These are phyloP conservation scores for Amaranthus hypochondriacus DNA, from an alignment of 148 eudicot species.

Conservation along the genomic window DNA sequence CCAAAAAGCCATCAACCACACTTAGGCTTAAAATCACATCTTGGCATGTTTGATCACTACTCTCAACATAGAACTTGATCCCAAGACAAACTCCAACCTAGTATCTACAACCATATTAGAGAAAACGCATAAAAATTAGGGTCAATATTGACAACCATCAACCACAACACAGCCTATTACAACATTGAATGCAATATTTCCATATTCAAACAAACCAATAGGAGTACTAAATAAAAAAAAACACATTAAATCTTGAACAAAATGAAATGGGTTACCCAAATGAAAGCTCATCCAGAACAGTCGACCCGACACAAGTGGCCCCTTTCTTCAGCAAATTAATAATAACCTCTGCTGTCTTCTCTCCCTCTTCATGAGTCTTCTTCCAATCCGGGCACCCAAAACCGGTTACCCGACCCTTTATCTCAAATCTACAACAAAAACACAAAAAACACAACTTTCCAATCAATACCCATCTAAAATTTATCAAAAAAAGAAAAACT, in stretches of 20 bases:
- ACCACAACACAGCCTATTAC: not conserved
- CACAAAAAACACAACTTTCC: not conserved
- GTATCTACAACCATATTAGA: not conserved
- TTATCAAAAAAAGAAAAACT: not conserved
- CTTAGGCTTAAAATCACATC: not conserved
- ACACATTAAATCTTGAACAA: not conserved
- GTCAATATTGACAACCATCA: not conserved
- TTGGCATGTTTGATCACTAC: not conserved
- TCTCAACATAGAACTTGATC: not conserved
- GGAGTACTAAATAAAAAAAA: not conserved
- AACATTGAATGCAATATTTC: not conserved
- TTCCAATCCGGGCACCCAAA: slow-evolving; percentile 78
- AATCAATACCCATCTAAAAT: not conserved
- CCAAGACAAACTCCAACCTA: not conserved
- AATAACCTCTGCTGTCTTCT: slow-evolving; percentile 58
- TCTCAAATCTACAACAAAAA: slow-evolving; percentile 54
- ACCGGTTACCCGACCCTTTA: slow-evolving; percentile 65
- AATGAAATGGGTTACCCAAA: slow-evolving; percentile 43
- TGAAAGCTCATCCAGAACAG: slow-evolving; percentile 73
- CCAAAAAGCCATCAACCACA: too few species aligned
- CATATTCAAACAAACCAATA: not conserved
- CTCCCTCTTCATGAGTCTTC: slow-evolving; percentile 66
- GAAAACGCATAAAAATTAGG: not conserved
- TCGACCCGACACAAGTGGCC: slow-evolving; percentile 79
- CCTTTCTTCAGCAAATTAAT: slow-evolving; percentile 73